phyloP scores from a whole-genome alignment of 306 rosid genomes.

The Ziziphus jujuba region DNA sequence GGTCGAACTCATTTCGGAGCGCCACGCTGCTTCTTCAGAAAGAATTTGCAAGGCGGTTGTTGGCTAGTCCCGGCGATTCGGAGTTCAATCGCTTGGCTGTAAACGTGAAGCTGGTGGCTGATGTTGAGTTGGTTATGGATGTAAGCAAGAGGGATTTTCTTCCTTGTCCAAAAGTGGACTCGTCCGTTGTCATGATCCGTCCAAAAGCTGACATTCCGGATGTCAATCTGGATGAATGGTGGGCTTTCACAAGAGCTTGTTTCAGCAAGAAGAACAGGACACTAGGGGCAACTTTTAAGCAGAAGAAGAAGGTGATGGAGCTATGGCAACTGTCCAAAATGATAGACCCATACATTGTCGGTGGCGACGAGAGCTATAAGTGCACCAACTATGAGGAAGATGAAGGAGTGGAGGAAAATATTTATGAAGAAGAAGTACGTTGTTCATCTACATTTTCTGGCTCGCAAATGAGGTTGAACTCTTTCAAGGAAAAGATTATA shows the following conservation, averaged over 20 bases:
- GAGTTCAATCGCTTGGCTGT: constrained; percentile 81
- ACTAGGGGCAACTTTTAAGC: constrained; percentile 73
- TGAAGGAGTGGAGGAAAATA: constrained; percentile 14
- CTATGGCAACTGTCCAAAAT: constrained; percentile 25
- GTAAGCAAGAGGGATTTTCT: constrained; percentile 89
- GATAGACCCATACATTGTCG: neutral
- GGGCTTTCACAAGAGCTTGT: constrained; percentile 66
- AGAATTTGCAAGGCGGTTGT: constrained; percentile 78
- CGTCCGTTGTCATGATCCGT: constrained; percentile 74
- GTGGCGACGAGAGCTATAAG: neutral
- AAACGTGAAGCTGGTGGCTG: constrained; percentile 71
- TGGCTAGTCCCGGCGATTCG: constrained; percentile 71
- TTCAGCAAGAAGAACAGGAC: constrained; percentile 73
- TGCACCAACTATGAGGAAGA: neutral
- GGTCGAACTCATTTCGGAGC: constrained; percentile 49
- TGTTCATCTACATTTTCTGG: constrained; percentile 17
- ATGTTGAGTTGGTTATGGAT: constrained; percentile 71
- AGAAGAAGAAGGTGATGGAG: constrained; percentile 55
- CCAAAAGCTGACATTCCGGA: constrained; percentile 57
- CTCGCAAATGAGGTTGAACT: constrained; percentile 21
- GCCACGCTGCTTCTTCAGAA: constrained; percentile 91
- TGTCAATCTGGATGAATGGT: constrained; percentile 69
- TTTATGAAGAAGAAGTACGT: constrained; percentile 22
- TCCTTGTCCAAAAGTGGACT: constrained; percentile 84
- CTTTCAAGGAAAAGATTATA: constrained; percentile 45